A percentile compares a stretch with the other conserved stretches of the same genome.
phyloP scores from a whole-genome alignment of 2,329 filamentous ascomycete genomes.

The Colletotrichum kahawae region DNA sequence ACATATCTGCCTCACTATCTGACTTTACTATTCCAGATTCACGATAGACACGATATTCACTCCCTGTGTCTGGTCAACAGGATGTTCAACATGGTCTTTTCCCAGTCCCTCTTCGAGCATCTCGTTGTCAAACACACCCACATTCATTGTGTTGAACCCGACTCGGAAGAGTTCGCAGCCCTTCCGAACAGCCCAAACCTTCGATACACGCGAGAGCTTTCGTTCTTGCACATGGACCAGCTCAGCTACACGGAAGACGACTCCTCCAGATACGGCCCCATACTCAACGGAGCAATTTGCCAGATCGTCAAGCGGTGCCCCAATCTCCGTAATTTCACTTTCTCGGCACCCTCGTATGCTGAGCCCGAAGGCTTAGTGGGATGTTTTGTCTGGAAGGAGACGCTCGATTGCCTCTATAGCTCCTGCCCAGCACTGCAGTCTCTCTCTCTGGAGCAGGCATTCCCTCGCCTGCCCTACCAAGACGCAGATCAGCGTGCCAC shows the following conservation, averaged over 20 bases:
- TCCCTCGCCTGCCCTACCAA: rapidly evolving
- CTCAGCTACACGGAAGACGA: neutral
- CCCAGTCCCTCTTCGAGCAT: neutral
- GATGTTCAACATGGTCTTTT: neutral
- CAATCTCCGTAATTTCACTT: neutral
- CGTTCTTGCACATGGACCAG: neutral
- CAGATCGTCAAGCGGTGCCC: neutral
- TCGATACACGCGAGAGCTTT: neutral
- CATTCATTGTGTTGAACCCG: neutral
- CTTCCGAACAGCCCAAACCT: neutral
- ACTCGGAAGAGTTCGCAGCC: neutral
- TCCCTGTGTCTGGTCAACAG: neutral
- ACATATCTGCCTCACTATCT: neutral
- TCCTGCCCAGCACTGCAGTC: neutral
- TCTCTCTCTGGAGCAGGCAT: neutral
- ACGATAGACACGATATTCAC: neutral
- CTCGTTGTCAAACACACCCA: neutral
- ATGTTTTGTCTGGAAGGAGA: neutral
- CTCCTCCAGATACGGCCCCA: neutral
- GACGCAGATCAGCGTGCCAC: rapidly evolving
- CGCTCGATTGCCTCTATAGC: neutral
- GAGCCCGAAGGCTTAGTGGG: rapidly evolving
- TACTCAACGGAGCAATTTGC: neutral
- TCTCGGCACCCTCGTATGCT: rapidly evolving
- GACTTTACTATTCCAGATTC: neutral